phyloP scores from a whole-genome alignment of 805 yeast species.

The Barnettozyma salicaria region DNA sequence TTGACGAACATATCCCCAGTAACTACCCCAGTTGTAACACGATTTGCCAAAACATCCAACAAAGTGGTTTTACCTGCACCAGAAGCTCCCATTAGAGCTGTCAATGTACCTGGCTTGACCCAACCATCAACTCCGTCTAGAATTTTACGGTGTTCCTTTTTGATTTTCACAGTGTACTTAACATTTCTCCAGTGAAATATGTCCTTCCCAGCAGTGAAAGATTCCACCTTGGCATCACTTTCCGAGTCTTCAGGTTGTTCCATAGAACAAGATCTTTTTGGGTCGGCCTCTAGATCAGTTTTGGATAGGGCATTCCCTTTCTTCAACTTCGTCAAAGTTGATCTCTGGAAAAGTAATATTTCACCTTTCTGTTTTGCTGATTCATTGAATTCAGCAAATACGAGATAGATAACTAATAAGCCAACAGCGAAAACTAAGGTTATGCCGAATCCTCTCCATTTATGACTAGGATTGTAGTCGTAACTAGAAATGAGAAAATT shows the following conservation, averaged over 20 bases:
- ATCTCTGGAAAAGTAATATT: conserved; percentile 50
- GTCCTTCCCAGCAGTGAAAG: conserved; percentile 36
- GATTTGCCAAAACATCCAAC: conserved; percentile 63
- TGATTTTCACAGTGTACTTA: conserved; percentile 62
- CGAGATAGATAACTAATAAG: conserved; percentile 48
- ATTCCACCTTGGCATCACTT: conserved; percentile 21
- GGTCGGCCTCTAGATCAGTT: conserved; percentile 25
- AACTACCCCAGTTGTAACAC: conserved; percentile 66
- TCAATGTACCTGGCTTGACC: conserved; percentile 78
- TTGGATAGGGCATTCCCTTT: conserved; percentile 32
- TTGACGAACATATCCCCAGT: conserved; percentile 58
- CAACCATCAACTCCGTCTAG: conserved; percentile 68
- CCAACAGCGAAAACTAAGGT: conserved; percentile 47
- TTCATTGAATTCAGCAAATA: conserved; percentile 49
- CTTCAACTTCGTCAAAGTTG: conserved; percentile 41
- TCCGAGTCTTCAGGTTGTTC: conserved; percentile 14
- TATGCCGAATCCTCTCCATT: conserved; percentile 66
- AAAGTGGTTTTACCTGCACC: conserved; percentile 82
- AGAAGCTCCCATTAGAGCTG: conserved; percentile 74
- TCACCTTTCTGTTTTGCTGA: conserved; percentile 71
- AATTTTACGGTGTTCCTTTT: conserved; percentile 53
- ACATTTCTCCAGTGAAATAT: conserved; percentile 77
- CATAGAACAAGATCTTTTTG: too few species aligned
- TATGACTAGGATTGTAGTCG: conserved; percentile 39
- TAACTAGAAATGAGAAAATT: conserved; percentile 41